phyloP scores from a whole-genome alignment of 345 rosid genomes.

The Populus deltoides region DNA sequence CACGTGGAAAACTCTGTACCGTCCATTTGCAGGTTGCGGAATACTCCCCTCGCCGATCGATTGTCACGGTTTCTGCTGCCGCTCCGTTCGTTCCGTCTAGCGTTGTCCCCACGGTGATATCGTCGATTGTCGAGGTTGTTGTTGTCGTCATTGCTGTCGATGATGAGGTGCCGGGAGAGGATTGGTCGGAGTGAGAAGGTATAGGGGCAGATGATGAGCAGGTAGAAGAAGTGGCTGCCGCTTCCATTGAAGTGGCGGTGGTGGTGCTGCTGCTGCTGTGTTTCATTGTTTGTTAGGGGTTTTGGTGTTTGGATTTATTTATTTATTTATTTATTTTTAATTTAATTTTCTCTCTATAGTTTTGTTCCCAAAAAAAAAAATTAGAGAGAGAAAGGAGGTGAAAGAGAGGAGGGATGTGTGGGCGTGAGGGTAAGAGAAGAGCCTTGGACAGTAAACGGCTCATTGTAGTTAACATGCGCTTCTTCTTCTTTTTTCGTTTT shows the following conservation, averaged over 20 bases:
- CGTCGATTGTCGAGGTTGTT: conserved; percentile 46
- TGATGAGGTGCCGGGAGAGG: conserved; percentile 46
- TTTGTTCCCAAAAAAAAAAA: neutral
- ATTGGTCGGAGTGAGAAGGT: conserved; percentile 42
- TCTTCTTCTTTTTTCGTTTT: no score
- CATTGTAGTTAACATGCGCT: conserved; percentile 35
- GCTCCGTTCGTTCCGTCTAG: conserved; percentile 82
- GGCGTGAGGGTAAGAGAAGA: conserved; percentile 22
- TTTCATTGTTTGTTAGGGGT: neutral
- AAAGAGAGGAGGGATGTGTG: conserved; percentile 13
- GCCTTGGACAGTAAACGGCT: conserved; percentile 33
- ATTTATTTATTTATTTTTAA: neutral
- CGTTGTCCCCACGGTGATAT: conserved; percentile 48
- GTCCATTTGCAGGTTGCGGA: conserved; percentile 92
- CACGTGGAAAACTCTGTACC: conserved; percentile 69
- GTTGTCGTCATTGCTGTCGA: conserved; percentile 36
- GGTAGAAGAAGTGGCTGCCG: conserved; percentile 31
- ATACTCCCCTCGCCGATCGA: conserved; percentile 80
- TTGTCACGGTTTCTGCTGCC: conserved; percentile 62
- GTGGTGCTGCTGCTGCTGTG: conserved; percentile 34
- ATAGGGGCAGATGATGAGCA: conserved; percentile 21
- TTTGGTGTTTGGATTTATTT: neutral
- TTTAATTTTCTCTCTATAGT: neutral
- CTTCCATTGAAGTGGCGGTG: conserved; percentile 57
- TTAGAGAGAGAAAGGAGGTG: conserved; percentile 5